phyloP scores from a whole-genome alignment of 352 stramenopile genomes.

The Proteromonas lacertae region DNA sequence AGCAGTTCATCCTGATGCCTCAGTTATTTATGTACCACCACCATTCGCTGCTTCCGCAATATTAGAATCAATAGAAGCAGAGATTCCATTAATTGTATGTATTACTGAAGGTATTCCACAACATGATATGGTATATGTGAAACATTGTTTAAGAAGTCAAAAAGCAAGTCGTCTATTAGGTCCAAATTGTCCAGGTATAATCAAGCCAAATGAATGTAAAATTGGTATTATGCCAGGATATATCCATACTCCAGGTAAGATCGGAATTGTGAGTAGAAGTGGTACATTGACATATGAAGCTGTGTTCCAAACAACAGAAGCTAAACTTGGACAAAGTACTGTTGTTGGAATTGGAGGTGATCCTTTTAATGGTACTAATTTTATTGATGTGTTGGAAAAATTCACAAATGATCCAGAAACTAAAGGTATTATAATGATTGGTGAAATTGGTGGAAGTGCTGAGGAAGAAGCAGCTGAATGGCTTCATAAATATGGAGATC shows the following conservation, averaged over 20 bases:
- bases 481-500: slow-evolving; percentile 78
- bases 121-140: slow-evolving; percentile 93
- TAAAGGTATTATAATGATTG: slow-evolving; percentile 96
- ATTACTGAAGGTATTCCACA: slow-evolving; percentile 98
- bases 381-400: slow-evolving; percentile 92
- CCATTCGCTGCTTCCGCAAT: slow-evolving; percentile 87
- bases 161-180: too few relatives aligned
- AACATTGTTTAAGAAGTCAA: too few relatives aligned
- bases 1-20: slow-evolving; percentile 51
- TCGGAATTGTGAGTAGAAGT: slow-evolving; percentile 87
- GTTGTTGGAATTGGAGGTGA: slow-evolving; percentile 95
- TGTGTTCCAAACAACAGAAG: slow-evolving; percentile 79
- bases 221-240: slow-evolving; percentile 99
- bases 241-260: slow-evolving; percentile 86
- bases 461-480: slow-evolving; percentile 94
- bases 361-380: slow-evolving; percentile 98
- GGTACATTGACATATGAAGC: slow-evolving; percentile 97
- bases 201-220: slow-evolving; percentile 98
- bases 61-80: slow-evolving; percentile 79
- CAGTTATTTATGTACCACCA: slow-evolving; percentile 94
- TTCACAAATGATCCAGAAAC: slow-evolving; percentile 96
- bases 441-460: slow-evolving; percentile 82
- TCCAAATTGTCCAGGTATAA: too few relatives aligned
- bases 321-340: slow-evolving; percentile 83
- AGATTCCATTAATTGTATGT: slow-evolving; percentile 27